Percentiles rank a stretch among this genome's conserved stretches.
phyloP scores from a whole-genome alignment of 2,329 filamentous ascomycete genomes.

The Alternaria conjuncta region DNA sequence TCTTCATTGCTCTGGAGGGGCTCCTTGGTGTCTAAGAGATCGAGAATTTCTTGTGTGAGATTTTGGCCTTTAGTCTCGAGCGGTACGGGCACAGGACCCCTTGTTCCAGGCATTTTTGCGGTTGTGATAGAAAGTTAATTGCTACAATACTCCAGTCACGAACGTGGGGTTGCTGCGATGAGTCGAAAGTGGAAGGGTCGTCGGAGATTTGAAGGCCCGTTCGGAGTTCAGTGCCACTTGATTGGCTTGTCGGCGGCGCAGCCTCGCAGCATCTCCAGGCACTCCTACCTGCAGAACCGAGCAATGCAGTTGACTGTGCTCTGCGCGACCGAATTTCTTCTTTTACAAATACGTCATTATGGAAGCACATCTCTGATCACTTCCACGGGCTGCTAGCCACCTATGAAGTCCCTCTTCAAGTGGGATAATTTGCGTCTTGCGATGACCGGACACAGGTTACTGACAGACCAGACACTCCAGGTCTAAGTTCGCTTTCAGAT shows the following conservation, averaged over 20 bases:
- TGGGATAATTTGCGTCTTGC: neutral
- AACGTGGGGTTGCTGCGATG: conserved; percentile 32
- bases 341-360: neutral
- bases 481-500: neutral
- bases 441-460: neutral
- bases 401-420: neutral
- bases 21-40: conserved; percentile 62
- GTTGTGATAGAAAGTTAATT: conserved; percentile 10
- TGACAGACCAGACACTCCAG: neutral
- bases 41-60: conserved; percentile 81
- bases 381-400: neutral
- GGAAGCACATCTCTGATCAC: neutral
- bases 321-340: neutral
- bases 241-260: conserved; percentile 21
- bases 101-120: conserved; percentile 53
- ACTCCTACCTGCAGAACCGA: neutral
- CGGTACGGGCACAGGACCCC: conserved; percentile 57
- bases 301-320: neutral
- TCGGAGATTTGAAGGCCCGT: conserved; percentile 31
- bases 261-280: neutral
- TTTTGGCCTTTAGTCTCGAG: conserved; percentile 49
- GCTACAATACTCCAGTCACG: conserved; percentile 14
- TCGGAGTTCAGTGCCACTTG: conserved; percentile 22
- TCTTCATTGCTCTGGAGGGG: conserved; percentile 61
- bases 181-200: conserved; percentile 31